Conservation (phyloP, 805 yeast species). For the Hanseniaspora pseudoguilliermondii region DNA sequence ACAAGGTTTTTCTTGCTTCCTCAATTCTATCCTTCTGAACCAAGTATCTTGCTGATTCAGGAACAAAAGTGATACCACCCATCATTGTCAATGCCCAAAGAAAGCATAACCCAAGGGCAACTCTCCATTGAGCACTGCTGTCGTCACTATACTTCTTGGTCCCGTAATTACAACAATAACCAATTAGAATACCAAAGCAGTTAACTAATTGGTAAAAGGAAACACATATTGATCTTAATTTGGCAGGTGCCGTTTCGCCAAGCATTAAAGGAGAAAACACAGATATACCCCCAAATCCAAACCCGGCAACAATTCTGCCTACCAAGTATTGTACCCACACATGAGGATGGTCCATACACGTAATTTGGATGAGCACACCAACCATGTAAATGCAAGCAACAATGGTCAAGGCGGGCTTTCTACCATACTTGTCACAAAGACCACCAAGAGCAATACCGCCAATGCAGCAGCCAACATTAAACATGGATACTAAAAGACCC, state of each 20-base stretch:
- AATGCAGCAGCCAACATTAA: conserved; percentile 63
- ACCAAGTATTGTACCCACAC: conserved; percentile 61
- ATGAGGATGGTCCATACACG: conserved; percentile 31
- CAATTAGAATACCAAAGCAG: conserved; percentile 61
- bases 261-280: conserved; percentile 66
- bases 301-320: conserved; percentile 57
- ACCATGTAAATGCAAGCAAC: conserved; percentile 53
- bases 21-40: conserved; percentile 43
- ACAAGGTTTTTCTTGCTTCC: conserved; percentile 49
- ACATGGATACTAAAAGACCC: conserved; percentile 46
- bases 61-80: conserved; percentile 38
- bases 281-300: conserved; percentile 67
- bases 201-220: conserved; percentile 58
- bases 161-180: conserved; percentile 63
- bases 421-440: conserved; percentile 50
- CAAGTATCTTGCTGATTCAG: conserved; percentile 63
- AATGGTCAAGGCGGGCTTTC: conserved; percentile 50
- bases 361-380: conserved; percentile 55
- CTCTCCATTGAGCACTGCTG: conserved; percentile 68
- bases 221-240: conserved; percentile 58
- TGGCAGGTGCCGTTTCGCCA: conserved; percentile 58
- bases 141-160: conserved; percentile 35
- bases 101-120: conserved; percentile 49
- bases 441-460: conserved; percentile 51
- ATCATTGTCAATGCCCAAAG: conserved; percentile 34